phyloP scores from a whole-genome alignment of 345 rosid genomes.

The Populus ilicifolia region DNA sequence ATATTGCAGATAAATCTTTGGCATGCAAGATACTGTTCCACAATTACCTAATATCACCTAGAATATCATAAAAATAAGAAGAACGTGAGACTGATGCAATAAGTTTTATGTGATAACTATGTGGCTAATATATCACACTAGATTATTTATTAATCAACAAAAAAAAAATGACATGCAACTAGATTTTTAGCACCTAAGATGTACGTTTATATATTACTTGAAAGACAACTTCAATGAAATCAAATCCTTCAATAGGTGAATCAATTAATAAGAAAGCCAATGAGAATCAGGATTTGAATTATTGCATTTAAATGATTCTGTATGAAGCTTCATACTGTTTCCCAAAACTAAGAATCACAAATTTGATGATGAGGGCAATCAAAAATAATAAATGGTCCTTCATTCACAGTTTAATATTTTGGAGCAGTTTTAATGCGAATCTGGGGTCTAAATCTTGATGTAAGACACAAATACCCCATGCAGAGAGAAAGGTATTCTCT shows the following conservation, averaged over 20 bases:
- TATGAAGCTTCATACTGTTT: neutral
- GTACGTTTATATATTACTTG: neutral
- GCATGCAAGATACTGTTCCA: neutral
- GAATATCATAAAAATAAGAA: neutral
- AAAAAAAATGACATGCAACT: neutral
- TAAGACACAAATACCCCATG: neutral
- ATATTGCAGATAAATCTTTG: neutral
- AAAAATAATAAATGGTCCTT: neutral
- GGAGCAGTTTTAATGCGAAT: no score
- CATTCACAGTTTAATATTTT: neutral
- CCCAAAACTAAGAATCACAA: neutral
- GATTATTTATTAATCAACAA: neutral
- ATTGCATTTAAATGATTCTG: neutral
- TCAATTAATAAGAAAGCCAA: neutral
- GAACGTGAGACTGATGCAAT: neutral
- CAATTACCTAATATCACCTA: neutral
- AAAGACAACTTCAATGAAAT: neutral
- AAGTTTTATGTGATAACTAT: neutral
- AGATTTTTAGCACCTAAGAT: neutral
- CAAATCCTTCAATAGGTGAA: neutral
- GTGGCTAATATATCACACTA: neutral
- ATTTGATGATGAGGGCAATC: neutral
- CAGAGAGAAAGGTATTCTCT: constrained; percentile 1
- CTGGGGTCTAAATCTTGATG: no score
- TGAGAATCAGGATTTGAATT: constrained; percentile 1